Evolutionary conservation across 768 basidiomycete genomes (phyloP), one percentile per base, ranked within the genome.

Genomic region (Auriscalpium orientale): DNA sequence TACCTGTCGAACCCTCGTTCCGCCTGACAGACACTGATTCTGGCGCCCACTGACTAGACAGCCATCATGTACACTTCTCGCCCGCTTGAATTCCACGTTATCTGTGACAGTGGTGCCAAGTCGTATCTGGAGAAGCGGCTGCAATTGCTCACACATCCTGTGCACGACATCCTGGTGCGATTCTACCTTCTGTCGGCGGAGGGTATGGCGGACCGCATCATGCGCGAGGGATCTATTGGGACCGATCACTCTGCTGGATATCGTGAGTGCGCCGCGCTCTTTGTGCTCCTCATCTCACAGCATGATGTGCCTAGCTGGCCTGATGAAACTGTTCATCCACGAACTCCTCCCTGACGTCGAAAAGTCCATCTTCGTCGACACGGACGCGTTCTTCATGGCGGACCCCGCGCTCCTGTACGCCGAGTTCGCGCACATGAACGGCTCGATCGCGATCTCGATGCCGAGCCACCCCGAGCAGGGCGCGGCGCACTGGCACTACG

Each of bases 321-420:
- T 79, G 43, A 77, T 79, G 75, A 79, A 80, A 60, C 67, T 80
- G 20, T 79, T 80, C 65, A 69, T 79, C 48, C 78, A 79, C 58
- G 78, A 80, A 62, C 71, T 79, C 11, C 63, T 79, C 50, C 78
- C 78, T 7, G 56, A 68, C 22, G 72, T 79, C 47, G 67, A 69
- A 56, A 76, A 71, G 61, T 71, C 72, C n/a, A 78, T 79, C 55
- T 80, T 71, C 60, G 63, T 80, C 53, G 79, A 80, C 65, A 79
- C 78, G 9, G 79, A 80, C 62, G 76, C 79, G 1, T 67, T 79
- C 54, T 76, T 79, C 65, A 71, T 79, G 49, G 64, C 73, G 12
- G 76, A 80, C 58, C 75, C 79, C 2, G 65, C 68, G 9, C 68
- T 77, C 34, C 71, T 79, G n/a, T 79, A 77, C 78, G 66, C 72